Evolutionary conservation across 192 early-diverging fungal species (phyloP).

Genomic region (Backusella australiensis): DNA sequence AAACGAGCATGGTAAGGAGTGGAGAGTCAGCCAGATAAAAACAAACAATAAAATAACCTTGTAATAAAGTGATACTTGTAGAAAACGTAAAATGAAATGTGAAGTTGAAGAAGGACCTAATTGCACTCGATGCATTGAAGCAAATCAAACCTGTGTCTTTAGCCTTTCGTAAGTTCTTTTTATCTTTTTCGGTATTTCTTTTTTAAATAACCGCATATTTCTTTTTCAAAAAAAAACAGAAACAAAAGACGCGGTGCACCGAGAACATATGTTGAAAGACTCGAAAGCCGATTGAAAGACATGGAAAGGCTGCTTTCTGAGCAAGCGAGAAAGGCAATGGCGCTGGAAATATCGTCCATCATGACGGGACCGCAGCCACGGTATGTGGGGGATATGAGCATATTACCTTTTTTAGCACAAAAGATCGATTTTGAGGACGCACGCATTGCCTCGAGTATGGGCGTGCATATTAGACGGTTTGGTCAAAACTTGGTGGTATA

Average conservation of each 20-base stretch:
- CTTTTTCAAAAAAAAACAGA: not conserved
- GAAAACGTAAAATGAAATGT: not conserved
- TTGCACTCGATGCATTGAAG: not conserved
- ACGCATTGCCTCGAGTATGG: not conserved
- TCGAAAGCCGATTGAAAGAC: constrained; percentile 28
- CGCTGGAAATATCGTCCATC: not conserved
- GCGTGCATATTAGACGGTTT: constrained; percentile 10
- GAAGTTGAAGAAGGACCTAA: not conserved
- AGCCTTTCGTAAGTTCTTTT: not conserved
- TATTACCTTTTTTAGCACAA: constrained; percentile 16
- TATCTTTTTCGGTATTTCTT: not conserved
- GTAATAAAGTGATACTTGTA: not conserved
- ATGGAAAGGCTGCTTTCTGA: constrained; percentile 24
- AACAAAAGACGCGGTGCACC: constrained; percentile 27
- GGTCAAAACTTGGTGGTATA: constrained; percentile 20
- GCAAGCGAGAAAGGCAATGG: not conserved
- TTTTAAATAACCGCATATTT: not conserved
- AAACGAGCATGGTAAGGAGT: not conserved
- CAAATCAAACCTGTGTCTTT: not conserved
- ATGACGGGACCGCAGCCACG: constrained; percentile 1
- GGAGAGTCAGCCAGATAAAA: too few relatives aligned
- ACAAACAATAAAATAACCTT: not conserved
- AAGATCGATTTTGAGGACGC: constrained; percentile 23
- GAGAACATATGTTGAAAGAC: constrained; percentile 30
- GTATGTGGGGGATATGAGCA: constrained; percentile 24